These are phyloP conservation scores for Fraxinus xanthoxyloides DNA, from an alignment of 305 asterid species.

Conservation along the genomic window DNA sequence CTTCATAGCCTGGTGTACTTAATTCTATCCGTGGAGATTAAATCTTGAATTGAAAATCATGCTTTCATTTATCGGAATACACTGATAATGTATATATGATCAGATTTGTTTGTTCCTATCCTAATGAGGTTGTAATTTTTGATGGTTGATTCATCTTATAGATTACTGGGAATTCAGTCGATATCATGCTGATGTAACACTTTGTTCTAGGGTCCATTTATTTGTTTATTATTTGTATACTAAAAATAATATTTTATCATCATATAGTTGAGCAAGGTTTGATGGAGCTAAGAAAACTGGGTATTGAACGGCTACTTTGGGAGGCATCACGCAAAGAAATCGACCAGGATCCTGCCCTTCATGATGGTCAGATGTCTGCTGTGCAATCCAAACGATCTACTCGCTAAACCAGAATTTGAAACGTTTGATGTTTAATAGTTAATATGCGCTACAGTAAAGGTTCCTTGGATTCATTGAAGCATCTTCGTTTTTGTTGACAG, in stretches of 20 bases:
- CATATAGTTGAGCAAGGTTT: constrained; percentile 59
- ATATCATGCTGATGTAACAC: neutral
- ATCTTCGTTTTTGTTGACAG: constrained; percentile 1
- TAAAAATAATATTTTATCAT: constrained; percentile 7
- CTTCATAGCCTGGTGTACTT: neutral
- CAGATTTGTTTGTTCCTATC: neutral
- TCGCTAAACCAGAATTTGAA: neutral
- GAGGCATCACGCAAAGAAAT: neutral
- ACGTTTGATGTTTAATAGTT: neutral
- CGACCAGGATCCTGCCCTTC: constrained; percentile 47
- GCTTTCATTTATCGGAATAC: neutral
- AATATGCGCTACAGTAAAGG: neutral
- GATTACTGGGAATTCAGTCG: neutral
- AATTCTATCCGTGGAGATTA: neutral
- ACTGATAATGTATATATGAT: neutral
- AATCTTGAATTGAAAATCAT: neutral
- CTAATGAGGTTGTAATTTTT: neutral
- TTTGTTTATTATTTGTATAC: neutral
- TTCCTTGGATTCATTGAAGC: neutral
- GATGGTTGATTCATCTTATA: constrained; percentile 1
- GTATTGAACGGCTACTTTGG: neutral
- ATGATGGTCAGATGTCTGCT: constrained; percentile 30
- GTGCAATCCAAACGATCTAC: constrained; percentile 11
- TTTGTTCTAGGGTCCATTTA: neutral
- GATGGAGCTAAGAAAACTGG: neutral